Conservation (phyloP, 768 basidiomycete genomes). For the Podaxis sp. region DNA sequence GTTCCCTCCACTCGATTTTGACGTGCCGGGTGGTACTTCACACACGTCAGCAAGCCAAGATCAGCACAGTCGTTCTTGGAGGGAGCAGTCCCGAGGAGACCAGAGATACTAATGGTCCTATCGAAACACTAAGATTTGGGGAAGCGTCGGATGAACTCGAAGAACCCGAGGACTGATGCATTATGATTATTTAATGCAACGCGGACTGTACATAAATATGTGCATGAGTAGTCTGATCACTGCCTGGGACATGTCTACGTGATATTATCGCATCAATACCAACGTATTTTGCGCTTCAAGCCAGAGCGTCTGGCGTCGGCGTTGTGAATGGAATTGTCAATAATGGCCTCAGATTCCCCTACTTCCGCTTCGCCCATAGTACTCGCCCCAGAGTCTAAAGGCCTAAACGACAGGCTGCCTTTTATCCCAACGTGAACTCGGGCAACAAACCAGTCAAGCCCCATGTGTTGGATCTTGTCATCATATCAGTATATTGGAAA, state of each 20-base stretch:
- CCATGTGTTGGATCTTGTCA: too few species aligned
- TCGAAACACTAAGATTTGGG: neutral
- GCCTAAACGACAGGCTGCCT: conserved; percentile 67
- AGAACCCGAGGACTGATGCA: neutral
- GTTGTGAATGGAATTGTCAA: too few species aligned
- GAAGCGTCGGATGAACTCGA: neutral
- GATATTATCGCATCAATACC: too few species aligned
- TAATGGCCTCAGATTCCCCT: conserved; percentile 43
- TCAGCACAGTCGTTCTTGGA: neutral
- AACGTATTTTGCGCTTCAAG: too few species aligned
- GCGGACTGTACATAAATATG: too few species aligned
- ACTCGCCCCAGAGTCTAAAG: conserved; percentile 65
- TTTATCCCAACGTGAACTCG: conserved; percentile 74
- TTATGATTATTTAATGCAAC: neutral
- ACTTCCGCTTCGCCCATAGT: conserved; percentile 50
- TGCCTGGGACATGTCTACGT: too few species aligned
- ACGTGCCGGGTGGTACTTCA: conserved; percentile 10
- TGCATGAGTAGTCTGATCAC: too few species aligned
- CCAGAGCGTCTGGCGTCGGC: too few species aligned
- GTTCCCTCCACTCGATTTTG: conserved; percentile 9
- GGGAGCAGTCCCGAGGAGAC: neutral
- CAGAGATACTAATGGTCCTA: neutral
- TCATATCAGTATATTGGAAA: too few species aligned
- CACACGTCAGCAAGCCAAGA: neutral
- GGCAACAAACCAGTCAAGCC: conserved; percentile 76